These are phyloP conservation scores for Pichia insulana DNA, from an alignment of 805 yeast genomes.

Conservation along the genomic window DNA sequence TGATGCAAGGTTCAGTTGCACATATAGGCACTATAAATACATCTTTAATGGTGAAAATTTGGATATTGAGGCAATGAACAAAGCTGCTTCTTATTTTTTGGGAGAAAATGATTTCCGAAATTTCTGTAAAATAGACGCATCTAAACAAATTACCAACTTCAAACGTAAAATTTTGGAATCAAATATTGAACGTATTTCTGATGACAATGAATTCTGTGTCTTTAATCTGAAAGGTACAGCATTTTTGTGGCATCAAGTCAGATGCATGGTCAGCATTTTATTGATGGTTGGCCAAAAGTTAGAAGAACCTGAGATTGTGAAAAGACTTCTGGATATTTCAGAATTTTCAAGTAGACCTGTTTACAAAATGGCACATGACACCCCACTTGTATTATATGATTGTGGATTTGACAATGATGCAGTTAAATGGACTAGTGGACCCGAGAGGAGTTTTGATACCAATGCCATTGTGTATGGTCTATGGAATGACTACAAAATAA, in stretches of 20 bases:
- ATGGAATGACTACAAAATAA: conserved; percentile 50
- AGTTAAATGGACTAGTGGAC: conserved; percentile 53
- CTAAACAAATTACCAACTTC: conserved; percentile 82
- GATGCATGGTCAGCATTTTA: conserved; percentile 86
- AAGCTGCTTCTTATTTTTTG: conserved; percentile 51
- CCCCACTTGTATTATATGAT: conserved; percentile 80
- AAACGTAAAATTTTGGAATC: conserved; percentile 47
- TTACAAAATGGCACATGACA: conserved; percentile 83
- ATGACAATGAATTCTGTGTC: conserved; percentile 39
- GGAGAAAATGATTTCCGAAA: conserved; percentile 91
- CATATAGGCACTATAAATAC: conserved; percentile 79
- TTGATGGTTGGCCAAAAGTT: conserved; percentile 71
- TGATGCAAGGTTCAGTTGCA: conserved; percentile 90
- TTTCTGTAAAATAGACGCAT: conserved; percentile 89
- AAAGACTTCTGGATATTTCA: conserved; percentile 48
- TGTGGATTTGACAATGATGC: conserved; percentile 54
- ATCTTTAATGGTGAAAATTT: conserved; percentile 52
- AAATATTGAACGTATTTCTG: conserved; percentile 16
- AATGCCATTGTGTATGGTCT: conserved; percentile 38
- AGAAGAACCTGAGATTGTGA: conserved; percentile 53
- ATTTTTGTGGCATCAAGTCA: conserved; percentile 95
- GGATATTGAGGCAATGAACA: conserved; percentile 56
- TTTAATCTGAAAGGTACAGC: conserved; percentile 83
- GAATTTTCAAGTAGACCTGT: conserved; percentile 59
- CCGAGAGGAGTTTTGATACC: conserved; percentile 31